Evolutionary conservation across 805 yeast species (phyloP), one percentile per base, ranked within the genome.

Genomic region (Yamadazyma kitorensis): DNA sequence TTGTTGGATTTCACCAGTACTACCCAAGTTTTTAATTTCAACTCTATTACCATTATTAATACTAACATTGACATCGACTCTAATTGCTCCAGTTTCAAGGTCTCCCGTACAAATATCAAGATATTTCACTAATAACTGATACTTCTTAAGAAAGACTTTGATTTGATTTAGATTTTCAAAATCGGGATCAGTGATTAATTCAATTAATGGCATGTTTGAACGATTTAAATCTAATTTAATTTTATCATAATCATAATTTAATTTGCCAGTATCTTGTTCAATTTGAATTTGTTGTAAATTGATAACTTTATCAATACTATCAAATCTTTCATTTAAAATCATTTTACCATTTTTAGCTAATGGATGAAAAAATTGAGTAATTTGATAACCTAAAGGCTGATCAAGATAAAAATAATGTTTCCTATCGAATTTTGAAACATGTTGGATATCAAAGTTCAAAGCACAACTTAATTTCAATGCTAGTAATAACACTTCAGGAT

Each of bases 331-430:
- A 8, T 49, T 52, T 25, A 91, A 54, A 15, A 53, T 53, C 19
- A 91, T 30, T 14, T 34, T 44, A 0, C 98, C 98, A 31, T 76
- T 69, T 20, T 57, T 64, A 2, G 96, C 93, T 29, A 86, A 65
- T 1, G 98, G 97, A 22, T 71, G 70, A 54, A 74, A 86, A 51
- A 78, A 85, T 59, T 93, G 98, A 0, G 98, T 93, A 31, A 93
- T 83, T 55, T 93, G 98, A 59, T 88, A 93, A 1, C 98, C 98
- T 34, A 84, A 60, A 0, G 98, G 98, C 55, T 93, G 98, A 57
- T 93, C 98, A 1, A 89, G 91, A 56, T 93, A 93, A 57, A 93
- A 88, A 56, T 93, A 93, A 55, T 93, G 98, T 57, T 93, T 93
- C 45, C 98, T 68, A 52, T 93, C 98, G 56, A 93, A 93, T 1